Percentiles rank a stretch among this genome's conserved stretches.
These are phyloP conservation scores for Carpinus fangiana DNA, from an alignment of 306 rosid genomes.

Conservation along the genomic window DNA sequence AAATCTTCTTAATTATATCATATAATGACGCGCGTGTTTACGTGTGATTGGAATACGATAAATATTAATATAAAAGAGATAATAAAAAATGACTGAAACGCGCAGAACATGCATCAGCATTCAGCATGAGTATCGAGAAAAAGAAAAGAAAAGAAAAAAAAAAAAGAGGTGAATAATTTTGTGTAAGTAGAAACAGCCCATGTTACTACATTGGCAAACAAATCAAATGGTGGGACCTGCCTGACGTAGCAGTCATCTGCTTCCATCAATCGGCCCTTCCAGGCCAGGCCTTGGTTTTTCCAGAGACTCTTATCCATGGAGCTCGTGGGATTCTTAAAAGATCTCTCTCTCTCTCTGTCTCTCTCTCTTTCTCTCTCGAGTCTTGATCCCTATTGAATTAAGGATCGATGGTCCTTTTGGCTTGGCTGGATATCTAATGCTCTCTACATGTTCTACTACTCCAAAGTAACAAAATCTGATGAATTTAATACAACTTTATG, in stretches of 20 bases:
- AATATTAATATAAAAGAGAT: no score
- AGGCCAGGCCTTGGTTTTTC: conserved; percentile 12
- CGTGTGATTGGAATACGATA: no score
- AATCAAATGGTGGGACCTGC: conserved; percentile 47
- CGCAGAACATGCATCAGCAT: conserved; percentile 43
- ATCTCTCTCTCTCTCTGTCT: no score
- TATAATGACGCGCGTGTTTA: no score
- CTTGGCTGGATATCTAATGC: background rate
- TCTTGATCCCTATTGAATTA: background rate
- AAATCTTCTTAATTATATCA: no score
- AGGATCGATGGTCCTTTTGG: background rate
- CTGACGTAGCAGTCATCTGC: conserved; percentile 29
- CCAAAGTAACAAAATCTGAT: no score
- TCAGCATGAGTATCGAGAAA: conserved; percentile 30
- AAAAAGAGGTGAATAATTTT: conserved; percentile 31
- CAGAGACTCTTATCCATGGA: background rate
- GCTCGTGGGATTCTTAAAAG: conserved; percentile 5
- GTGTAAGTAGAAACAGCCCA: conserved; percentile 61
- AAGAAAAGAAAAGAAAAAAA: background rate
- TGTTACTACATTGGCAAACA: conserved; percentile 65
- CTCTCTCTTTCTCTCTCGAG: no score
- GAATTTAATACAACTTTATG: no score
- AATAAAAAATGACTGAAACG: conserved; percentile 26
- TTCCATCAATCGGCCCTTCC: conserved; percentile 24
- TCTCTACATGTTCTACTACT: background rate